Base-by-base conservation (phyloP, 805 yeast genomes). In the Saccharomycopsis amapae region DNA sequence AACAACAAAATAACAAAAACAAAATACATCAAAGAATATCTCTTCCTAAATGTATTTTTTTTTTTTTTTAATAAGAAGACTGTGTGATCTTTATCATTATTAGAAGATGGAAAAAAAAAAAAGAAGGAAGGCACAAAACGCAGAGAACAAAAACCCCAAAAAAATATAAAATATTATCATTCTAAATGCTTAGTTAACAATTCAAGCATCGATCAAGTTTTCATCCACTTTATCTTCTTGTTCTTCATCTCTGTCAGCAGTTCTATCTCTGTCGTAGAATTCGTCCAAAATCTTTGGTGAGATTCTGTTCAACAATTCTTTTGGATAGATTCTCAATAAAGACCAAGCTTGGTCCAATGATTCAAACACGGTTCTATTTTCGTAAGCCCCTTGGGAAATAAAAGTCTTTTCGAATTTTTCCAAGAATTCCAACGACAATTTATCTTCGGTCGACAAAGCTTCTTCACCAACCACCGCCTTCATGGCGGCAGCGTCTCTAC, bases 391-490 rank as follows among this genome's bases (percentile, higher is more conserved):
- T 72, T 93, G 99, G 39, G 88, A 62, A 59, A 93, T 87, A 61
- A 94, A 94, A 44, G 90, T 84, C 75, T 85, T 87, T 69, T 93
- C 99, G 59, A 93, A 93, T 72, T 93, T 93, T 65, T 94, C 98
- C 71, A 93, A 79, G 65, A 93, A 93, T 72, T 93, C 99, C 62
- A 93, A 76, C 2, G 98, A 93, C 55, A 93, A 76, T 71, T 94
- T 94, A 70, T 93, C 99, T 68, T 93, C 99, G 54, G 86, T 86
- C 28, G 97, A 88, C 61, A 93, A 75, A 30, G 99, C 98, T 69
- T 93, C 99, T 69, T 93, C 99, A 79, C 99, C 99, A 58, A 93
- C 99, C 56, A 93, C 99, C 12, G 98, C 96, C 72, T 93, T 93
- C 99, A 93, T 93, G 58, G 98, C 97, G 42, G 98, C 98, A 23